Conservation (phyloP, 2,329 filamentous ascomycete species). For the Claviceps digitariae region DNA sequence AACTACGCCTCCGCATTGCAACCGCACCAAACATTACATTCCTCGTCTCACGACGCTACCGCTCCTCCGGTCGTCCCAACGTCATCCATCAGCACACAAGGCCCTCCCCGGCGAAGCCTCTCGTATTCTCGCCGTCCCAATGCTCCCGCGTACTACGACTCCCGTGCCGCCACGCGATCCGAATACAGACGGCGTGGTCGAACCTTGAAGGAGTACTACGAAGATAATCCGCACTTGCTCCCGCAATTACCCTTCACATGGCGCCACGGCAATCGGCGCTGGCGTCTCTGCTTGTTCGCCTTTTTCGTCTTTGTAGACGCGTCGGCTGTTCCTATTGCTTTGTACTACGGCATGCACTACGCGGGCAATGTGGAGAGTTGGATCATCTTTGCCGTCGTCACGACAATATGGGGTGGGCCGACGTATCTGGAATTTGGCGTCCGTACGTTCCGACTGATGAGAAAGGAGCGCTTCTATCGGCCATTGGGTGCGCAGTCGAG, state of each 20-base stretch:
- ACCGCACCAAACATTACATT: background rate
- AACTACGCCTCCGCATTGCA: background rate
- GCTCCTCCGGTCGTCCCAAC: background rate
- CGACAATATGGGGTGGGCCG: conserved; percentile 41
- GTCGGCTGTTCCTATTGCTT: conserved; percentile 31
- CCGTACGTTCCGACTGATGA: conserved; percentile 33
- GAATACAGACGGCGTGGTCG: conserved; percentile 22
- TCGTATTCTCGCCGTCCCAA: conserved; percentile 20
- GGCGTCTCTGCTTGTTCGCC: conserved; percentile 32
- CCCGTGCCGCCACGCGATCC: conserved; percentile 20
- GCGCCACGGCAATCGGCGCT: conserved; percentile 26
- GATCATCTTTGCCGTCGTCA: conserved; percentile 38
- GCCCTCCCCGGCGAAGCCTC: conserved; percentile 16
- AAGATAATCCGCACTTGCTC: conserved; percentile 23
- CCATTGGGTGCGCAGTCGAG: conserved; percentile 31
- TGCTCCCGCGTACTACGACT: conserved; percentile 28
- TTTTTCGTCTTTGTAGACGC: conserved; percentile 34
- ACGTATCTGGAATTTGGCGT: conserved; percentile 39
- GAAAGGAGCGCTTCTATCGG: conserved; percentile 34
- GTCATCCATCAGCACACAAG: background rate
- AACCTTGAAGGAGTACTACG: conserved; percentile 26
- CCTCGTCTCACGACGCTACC: background rate
- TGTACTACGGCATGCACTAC: conserved; percentile 38
- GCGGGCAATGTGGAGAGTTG: conserved; percentile 24
- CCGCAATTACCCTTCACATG: conserved; percentile 28